phyloP scores from a whole-genome alignment of 2,329 filamentous ascomycete species.

The Cytospora leucostoma region DNA sequence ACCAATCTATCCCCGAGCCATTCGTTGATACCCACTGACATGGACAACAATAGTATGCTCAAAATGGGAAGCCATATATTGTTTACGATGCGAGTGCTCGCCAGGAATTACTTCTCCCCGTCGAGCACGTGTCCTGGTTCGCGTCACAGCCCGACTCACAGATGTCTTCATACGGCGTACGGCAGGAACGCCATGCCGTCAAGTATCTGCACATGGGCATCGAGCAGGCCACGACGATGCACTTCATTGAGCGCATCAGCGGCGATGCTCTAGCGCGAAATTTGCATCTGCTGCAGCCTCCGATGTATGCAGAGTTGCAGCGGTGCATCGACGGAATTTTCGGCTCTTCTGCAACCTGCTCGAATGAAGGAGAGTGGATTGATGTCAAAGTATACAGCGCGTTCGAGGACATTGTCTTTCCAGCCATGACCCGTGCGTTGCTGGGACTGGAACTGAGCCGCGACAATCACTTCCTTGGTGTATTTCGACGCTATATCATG shows the following conservation, averaged over 20 bases:
- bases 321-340: background rate
- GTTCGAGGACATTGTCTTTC: background rate
- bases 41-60: background rate
- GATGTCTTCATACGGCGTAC: background rate
- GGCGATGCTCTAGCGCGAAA: conserved; percentile 5
- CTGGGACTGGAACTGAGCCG: conserved; percentile 1
- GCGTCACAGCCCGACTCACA: conserved; percentile 1
- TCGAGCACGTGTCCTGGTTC: conserved; percentile 7
- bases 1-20: background rate
- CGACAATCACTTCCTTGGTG: background rate
- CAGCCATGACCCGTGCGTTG: conserved; percentile 1
- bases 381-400: conserved; percentile 4
- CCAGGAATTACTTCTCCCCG: conserved; percentile 3
- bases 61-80: conserved; percentile 6
- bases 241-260: conserved; percentile 5
- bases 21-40: background rate
- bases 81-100: conserved; percentile 6
- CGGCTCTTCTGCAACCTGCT: background rate
- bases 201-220: conserved; percentile 2
- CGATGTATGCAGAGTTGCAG: conserved; percentile 6
- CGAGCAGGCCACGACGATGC: background rate
- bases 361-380: background rate
- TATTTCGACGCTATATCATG: conserved; percentile 1
- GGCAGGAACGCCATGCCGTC: conserved; percentile 8
- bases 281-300: conserved; percentile 6